phyloP scores from a whole-genome alignment of 768 basidiomycete genomes.

The Mrakia frigida region DNA sequence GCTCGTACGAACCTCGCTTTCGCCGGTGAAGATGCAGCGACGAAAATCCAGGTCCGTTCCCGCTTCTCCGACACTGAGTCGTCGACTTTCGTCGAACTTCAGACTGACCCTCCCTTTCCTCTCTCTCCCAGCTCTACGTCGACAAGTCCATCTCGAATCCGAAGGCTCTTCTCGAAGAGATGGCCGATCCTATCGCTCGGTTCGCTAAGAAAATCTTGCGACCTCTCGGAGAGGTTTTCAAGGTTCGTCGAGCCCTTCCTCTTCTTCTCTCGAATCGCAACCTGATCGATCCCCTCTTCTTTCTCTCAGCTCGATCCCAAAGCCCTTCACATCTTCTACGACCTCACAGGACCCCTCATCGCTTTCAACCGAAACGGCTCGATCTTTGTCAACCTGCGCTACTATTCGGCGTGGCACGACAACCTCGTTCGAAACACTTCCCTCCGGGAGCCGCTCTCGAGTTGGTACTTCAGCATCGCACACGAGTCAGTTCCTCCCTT shows the following conservation, averaged over 20 bases:
- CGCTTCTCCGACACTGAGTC: slow-evolving; percentile 50
- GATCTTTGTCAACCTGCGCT: slow-evolving; percentile 30
- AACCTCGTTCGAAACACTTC: slow-evolving; percentile 56
- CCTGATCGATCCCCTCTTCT: background rate
- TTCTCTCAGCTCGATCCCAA: slow-evolving; percentile 54
- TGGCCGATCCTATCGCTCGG: slow-evolving; percentile 53
- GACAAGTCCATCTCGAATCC: slow-evolving; percentile 42
- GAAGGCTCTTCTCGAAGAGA: slow-evolving; percentile 15
- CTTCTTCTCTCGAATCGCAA: background rate
- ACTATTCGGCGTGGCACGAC: slow-evolving; percentile 50
- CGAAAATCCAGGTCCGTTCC: slow-evolving; percentile 48
- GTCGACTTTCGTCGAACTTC: slow-evolving; percentile 46
- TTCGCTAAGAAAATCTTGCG: slow-evolving; percentile 63
- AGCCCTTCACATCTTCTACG: slow-evolving; percentile 82
- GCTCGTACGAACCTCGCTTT: slow-evolving; percentile 32
- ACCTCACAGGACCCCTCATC: slow-evolving; percentile 70
- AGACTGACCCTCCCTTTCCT: slow-evolving; percentile 39
- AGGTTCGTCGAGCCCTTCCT: slow-evolving; percentile 37
- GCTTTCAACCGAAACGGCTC: slow-evolving; percentile 59
- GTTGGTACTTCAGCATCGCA: slow-evolving; percentile 89
- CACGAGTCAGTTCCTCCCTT: slow-evolving; percentile 53
- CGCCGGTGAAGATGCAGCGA: slow-evolving; percentile 28
- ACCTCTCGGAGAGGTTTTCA: slow-evolving; percentile 65
- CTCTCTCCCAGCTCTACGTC: slow-evolving; percentile 27
- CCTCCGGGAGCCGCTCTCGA: slow-evolving; percentile 63